Conservation (phyloP, 1,139 yeast genomes). For the Protomyces gravidus region DNA sequence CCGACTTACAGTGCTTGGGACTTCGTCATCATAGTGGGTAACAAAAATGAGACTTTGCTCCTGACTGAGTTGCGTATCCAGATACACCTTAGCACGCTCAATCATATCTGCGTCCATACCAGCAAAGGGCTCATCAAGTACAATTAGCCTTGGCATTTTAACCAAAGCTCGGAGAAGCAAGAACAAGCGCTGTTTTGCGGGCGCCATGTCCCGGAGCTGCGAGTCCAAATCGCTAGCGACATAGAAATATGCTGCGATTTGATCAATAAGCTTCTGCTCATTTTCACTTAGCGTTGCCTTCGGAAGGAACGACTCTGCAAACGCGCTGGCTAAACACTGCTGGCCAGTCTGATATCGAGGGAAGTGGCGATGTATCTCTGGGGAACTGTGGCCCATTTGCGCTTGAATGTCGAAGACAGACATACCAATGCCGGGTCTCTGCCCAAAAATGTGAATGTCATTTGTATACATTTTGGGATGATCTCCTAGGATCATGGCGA, state of each 20-base stretch:
- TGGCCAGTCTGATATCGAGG: conserved; percentile 46
- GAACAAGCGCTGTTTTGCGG: conserved; percentile 74
- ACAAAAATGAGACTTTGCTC: conserved; percentile 48
- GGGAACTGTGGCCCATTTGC: conserved; percentile 80
- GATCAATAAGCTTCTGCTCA: conserved; percentile 34
- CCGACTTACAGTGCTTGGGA: conserved; percentile 49
- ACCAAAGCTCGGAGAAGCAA: conserved; percentile 70
- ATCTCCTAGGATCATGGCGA: conserved; percentile 82
- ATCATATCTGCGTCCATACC: conserved; percentile 75
- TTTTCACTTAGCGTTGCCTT: conserved; percentile 37
- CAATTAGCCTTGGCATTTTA: conserved; percentile 69
- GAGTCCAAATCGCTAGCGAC: conserved; percentile 38
- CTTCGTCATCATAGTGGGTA: conserved; percentile 67
- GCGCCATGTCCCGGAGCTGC: conserved; percentile 54
- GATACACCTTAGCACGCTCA: conserved; percentile 59
- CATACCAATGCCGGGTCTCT: conserved; percentile 67
- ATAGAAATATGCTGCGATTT: conserved; percentile 29
- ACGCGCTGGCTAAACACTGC: conserved; percentile 55
- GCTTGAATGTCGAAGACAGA: conserved; percentile 75
- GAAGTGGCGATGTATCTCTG: conserved; percentile 82
- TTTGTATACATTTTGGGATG: conserved; percentile 95
- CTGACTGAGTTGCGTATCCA: conserved; percentile 55
- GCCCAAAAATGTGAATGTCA: conserved; percentile 60
- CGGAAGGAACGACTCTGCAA: conserved; percentile 36
- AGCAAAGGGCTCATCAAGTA: conserved; percentile 88